Percentiles rank a stretch among this genome's conserved stretches.
Conservation (phyloP, 176 grass and related monocot species). For the Triticum monococcum region DNA sequence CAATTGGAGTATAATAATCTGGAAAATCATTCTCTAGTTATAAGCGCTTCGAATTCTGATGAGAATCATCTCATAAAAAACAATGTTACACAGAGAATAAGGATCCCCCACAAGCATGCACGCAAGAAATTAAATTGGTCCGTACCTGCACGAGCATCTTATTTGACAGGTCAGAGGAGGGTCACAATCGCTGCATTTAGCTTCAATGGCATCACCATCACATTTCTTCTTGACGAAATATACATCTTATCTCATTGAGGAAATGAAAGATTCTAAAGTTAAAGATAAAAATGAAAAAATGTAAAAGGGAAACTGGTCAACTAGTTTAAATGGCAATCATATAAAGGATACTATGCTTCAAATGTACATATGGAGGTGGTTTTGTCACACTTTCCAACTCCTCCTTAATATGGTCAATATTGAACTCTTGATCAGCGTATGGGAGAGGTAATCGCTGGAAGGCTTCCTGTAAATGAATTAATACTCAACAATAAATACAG, state of each 20-base stretch:
- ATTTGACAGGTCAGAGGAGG: constrained; percentile 64
- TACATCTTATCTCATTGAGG: constrained; percentile 56
- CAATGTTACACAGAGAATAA: background rate
- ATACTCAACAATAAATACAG: background rate
- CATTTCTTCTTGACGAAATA: constrained; percentile 86
- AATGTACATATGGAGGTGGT: constrained; percentile 68
- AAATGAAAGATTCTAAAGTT: constrained; percentile 5
- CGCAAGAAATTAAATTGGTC: background rate
- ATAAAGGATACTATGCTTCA: constrained; percentile 84
- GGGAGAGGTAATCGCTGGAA: constrained; percentile 81
- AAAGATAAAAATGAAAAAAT: constrained; percentile 3
- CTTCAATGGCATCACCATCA: constrained; percentile 38
- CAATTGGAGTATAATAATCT: background rate
- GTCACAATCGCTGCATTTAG: constrained; percentile 62
- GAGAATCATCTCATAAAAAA: background rate
- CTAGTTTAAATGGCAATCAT: background rate
- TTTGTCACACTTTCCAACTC: constrained; percentile 46
- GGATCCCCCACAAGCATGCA: background rate
- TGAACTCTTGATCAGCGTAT: constrained; percentile 73
- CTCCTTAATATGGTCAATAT: constrained; percentile 44
- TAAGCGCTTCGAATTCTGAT: background rate
- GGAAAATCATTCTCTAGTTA: background rate
- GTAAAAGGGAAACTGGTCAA: background rate
- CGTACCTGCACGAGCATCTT: constrained; percentile 85
- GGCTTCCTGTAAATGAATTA: constrained; percentile 60